Evolutionary conservation across 352 stramenopile species (phyloP), one percentile per base, ranked within the genome.

Genomic region (Pythium oligandrum): DNA sequence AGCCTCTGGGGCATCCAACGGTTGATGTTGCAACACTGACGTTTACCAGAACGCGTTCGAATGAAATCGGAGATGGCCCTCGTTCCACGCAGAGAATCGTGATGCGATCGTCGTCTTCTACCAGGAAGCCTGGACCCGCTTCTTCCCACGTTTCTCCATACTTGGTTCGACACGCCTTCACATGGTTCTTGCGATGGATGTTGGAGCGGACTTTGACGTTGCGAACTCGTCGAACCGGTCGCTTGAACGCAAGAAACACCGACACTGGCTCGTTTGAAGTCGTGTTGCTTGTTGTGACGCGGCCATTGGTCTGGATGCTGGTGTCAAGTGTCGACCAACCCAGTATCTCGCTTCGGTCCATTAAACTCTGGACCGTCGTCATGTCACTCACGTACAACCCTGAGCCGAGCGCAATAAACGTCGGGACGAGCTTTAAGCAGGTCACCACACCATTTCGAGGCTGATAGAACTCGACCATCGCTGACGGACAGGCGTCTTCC

Each of bases 361-460:
- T 42, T 12, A 8, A 42, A 12, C 38, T 12, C 7, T 12, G 38
- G 38, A 42, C 7, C 17, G 31, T 44, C 26, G 35, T 47, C 17
- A 66, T 39, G 40, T 54, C 44, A n/a, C 59, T 66, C 7, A 66
- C 40, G 48, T 57, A 66, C 30, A 35, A 57, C 17, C 58, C 58
- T 0, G 51, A 59, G n/a, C 44, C 52, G 34, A 65, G 43, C n/a
- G 58, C 58, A 7, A 48, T 17, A 1, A n/a, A 34, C 30, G 44
- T 45, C 3, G 46, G 39, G 3, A 45, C 36, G 3, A 36, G 12
- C 39, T 61, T 46, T 4, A 54, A 9, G 47, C 59, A 66, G 30
- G 61, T 48, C 4, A 51, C 48, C 17, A 61, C 47, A 8, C n/a
- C 38, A 5, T 17, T 26, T 5, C 59, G 40, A 5, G 59, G 52